Base-by-base conservation (phyloP, 164 flowering plant species). In the Brasenia schreberi region DNA sequence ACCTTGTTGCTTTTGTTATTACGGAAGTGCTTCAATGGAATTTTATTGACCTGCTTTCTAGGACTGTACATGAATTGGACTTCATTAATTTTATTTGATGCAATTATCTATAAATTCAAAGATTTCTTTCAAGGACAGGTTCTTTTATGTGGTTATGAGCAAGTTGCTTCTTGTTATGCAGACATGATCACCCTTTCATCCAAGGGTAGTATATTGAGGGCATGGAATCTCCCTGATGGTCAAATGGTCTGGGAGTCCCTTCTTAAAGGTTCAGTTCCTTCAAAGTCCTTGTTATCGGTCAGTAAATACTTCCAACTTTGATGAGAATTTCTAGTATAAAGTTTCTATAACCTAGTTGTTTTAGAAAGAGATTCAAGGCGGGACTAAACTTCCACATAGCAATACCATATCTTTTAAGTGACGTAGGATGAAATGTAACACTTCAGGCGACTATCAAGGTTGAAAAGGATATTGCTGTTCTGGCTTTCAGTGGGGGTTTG, bases 151-250 rank as follows among this genome's bases (percentile, higher is more conserved):
- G 5, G 53, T 45, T 65, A 60, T 70, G 33, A 63, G 42, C 63
- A n/a, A 67, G 69, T 65, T 33, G 0, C 61, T 68, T 62, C 64
- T 19, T 43, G 65, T 69, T 62, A 72, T 80, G 43, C 89, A 94
- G 97, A 85, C 79, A 94, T 85, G 45, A 74, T 94, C 65, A 83
- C 92, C 43, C 90, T 91, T 67, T 91, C 97, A 52, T 89, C 96
- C 10, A 81, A 73, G 67, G 97, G 97, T 70, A 82, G 85, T 69
- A 69, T 82, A 65, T 68, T 92, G 68, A 83, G 99, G 81, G 96
- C 99, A 63, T 95, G 99, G 99, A 94, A 88, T 77, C 96, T 95
- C 77, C 94, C 97, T 67, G 96, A 95, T 83, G 99, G 97, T 44
- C 97, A 89, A 81, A 83, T 95, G 96, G 87, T 87, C 69, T 95